Evolutionary conservation across 1,139 yeast genomes (phyloP).

Genomic region (Pichia sp.): DNA sequence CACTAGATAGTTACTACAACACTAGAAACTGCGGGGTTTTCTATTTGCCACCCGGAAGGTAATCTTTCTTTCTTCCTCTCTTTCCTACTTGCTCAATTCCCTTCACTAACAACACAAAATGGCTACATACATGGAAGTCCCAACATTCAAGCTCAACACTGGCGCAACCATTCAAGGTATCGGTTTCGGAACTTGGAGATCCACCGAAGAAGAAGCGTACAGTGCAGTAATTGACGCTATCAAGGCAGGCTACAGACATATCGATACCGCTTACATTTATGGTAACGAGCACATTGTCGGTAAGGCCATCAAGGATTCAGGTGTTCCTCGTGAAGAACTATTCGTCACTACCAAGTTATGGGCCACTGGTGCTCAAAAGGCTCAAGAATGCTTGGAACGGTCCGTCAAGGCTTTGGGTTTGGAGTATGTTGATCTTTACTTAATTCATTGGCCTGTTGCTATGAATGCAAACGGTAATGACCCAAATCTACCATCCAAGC

Average conservation of each 20-base stretch:
- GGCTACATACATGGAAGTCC: background rate
- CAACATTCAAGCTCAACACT: slow-evolving; percentile 2
- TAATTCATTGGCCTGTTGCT: slow-evolving; percentile 74
- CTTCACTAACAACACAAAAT: too few relatives aligned
- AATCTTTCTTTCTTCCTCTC: background rate
- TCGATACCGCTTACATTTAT: slow-evolving; percentile 71
- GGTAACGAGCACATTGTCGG: slow-evolving; percentile 67
- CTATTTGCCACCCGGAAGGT: too few relatives aligned
- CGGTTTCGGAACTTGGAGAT: slow-evolving; percentile 34
- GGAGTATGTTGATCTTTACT: slow-evolving; percentile 72
- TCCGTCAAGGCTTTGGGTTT: slow-evolving; percentile 43
- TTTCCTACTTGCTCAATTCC: background rate
- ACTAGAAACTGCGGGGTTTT: too few relatives aligned
- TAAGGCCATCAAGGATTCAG: slow-evolving; percentile 54
- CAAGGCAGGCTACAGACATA: slow-evolving; percentile 66
- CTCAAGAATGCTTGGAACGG: slow-evolving; percentile 41
- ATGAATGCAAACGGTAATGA: background rate
- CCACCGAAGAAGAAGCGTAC: slow-evolving; percentile 21
- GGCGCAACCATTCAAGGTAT: slow-evolving; percentile 30
- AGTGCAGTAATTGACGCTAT: slow-evolving; percentile 57
- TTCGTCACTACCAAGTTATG: slow-evolving; percentile 79
- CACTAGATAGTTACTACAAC: too few relatives aligned
- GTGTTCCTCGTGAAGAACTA: slow-evolving; percentile 61
- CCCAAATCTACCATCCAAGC: background rate
- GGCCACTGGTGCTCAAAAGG: slow-evolving; percentile 29